Conservation (phyloP, 2,329 filamentous ascomycete species). For the Tolypocladium inflatum region DNA sequence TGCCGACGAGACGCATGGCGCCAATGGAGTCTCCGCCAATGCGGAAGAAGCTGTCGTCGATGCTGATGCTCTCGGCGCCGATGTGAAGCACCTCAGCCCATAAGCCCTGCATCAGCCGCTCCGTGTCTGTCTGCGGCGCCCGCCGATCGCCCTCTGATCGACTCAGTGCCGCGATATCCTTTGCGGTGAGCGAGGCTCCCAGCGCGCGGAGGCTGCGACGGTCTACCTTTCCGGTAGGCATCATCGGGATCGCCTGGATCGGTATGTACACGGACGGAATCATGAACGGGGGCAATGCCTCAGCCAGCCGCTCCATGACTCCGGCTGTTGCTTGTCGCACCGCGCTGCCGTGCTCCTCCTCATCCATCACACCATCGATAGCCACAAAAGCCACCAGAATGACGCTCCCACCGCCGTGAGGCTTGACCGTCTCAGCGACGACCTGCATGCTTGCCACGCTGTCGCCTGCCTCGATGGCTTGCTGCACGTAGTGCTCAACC, state of each 20-base stretch:
- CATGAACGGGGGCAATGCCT: slow-evolving; percentile 4
- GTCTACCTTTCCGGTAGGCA: slow-evolving; percentile 4
- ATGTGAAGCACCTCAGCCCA: slow-evolving; percentile 30
- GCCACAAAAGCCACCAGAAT: background rate
- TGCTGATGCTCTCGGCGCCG: slow-evolving; percentile 16
- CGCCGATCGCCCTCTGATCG: slow-evolving; percentile 5
- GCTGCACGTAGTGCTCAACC: slow-evolving; percentile 8
- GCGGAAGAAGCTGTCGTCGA: slow-evolving; percentile 24
- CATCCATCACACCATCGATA: background rate
- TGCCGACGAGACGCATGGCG: slow-evolving; percentile 28
- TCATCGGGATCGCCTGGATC: slow-evolving; percentile 2
- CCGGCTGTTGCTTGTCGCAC: background rate
- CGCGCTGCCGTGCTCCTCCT: background rate
- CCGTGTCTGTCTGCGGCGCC: slow-evolving; percentile 5
- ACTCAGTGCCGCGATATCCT: slow-evolving; percentile 1
- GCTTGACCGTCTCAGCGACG: slow-evolving; percentile 1
- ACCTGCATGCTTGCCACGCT: background rate
- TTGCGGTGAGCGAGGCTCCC: background rate
- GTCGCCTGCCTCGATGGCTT: background rate
- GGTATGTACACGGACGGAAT: slow-evolving; percentile 4
- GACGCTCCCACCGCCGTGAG: background rate
- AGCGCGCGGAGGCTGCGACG: slow-evolving; percentile 1
- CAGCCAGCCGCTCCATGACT: background rate
- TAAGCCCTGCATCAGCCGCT: slow-evolving; percentile 13
- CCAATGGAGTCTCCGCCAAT: slow-evolving; percentile 31